Conservation (phyloP, 495 filamentous ascomycete species). For the Trichoderma gamsii region DNA sequence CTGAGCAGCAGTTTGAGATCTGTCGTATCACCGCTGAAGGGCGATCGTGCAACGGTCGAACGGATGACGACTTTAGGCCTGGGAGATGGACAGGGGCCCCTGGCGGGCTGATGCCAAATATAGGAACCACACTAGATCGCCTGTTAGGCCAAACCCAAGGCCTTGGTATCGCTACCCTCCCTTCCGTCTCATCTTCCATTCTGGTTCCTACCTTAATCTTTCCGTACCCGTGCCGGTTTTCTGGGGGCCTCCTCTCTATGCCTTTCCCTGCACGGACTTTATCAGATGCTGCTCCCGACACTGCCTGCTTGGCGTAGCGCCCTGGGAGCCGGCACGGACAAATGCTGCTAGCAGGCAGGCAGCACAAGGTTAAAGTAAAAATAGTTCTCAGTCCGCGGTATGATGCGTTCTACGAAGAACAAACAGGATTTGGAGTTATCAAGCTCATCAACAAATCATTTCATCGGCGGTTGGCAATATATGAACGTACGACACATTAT, state of each 20-base stretch:
- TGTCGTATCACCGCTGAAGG: slow-evolving; percentile 8
- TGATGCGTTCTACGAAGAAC: not conserved
- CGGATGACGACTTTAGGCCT: not conserved
- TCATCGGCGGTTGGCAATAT: no score
- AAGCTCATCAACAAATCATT: not conserved
- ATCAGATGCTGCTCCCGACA: slow-evolving; percentile 5
- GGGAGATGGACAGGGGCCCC: not conserved
- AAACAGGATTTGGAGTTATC: not conserved
- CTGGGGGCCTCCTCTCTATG: not conserved
- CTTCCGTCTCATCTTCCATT: slow-evolving; percentile 10
- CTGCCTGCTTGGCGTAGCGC: slow-evolving; percentile 1
- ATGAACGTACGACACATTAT: no score
- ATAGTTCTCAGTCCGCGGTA: not conserved
- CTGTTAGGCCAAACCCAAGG: slow-evolving; percentile 1
- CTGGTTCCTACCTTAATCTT: slow-evolving; percentile 13
- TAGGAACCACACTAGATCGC: slow-evolving; percentile 13
- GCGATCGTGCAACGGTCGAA: slow-evolving; percentile 12
- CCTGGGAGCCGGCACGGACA: not conserved
- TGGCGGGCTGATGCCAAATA: slow-evolving; percentile 8
- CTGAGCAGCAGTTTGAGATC: not conserved
- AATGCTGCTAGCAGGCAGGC: not conserved
- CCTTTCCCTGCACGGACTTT: not conserved
- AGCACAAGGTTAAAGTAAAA: not conserved
- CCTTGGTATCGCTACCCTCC: slow-evolving; percentile 13
- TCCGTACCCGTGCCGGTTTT: not conserved